These are phyloP conservation scores for Eremothecium coryli DNA, from an alignment of 1,139 yeast species.

Conservation along the genomic window DNA sequence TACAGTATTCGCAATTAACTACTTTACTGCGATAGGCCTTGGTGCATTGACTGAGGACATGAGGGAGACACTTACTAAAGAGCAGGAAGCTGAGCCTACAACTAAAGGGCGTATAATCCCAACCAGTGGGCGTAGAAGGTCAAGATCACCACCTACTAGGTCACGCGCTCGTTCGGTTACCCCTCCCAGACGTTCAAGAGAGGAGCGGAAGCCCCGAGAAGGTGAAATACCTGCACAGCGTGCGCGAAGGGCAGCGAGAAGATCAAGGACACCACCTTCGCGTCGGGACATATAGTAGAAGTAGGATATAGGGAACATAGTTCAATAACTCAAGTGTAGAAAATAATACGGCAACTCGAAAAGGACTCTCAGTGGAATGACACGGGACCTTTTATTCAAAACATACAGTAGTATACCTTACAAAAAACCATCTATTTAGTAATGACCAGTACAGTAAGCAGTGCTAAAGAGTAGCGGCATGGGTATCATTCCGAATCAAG, in stretches of 20 bases:
- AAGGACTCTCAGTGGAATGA: too few relatives aligned
- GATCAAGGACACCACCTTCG: not conserved
- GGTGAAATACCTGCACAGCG: not conserved
- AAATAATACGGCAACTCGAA: too few relatives aligned
- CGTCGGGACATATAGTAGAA: not conserved
- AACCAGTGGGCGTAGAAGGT: not conserved
- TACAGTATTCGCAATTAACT: slow-evolving; percentile 74
- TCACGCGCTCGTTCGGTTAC: not conserved
- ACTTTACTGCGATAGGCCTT: slow-evolving; percentile 84
- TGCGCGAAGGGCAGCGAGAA: not conserved
- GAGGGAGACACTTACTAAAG: slow-evolving; percentile 46
- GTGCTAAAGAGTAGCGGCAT: too few relatives aligned
- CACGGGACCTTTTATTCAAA: too few relatives aligned
- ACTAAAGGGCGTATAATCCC: not conserved
- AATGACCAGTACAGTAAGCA: too few relatives aligned
- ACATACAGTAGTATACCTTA: too few relatives aligned
- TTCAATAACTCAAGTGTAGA: too few relatives aligned
- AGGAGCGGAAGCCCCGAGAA: not conserved
- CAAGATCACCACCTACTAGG: not conserved
- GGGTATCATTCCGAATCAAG: too few relatives aligned
- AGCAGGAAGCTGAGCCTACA: not conserved
- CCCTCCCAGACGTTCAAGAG: not conserved
- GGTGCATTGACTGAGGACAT: slow-evolving; percentile 76
- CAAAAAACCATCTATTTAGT: too few relatives aligned
- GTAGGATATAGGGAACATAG: too few relatives aligned